These are phyloP conservation scores for Lasiodiplodia gonubiensis DNA, from an alignment of 2,329 filamentous ascomycete species.

Conservation along the genomic window DNA sequence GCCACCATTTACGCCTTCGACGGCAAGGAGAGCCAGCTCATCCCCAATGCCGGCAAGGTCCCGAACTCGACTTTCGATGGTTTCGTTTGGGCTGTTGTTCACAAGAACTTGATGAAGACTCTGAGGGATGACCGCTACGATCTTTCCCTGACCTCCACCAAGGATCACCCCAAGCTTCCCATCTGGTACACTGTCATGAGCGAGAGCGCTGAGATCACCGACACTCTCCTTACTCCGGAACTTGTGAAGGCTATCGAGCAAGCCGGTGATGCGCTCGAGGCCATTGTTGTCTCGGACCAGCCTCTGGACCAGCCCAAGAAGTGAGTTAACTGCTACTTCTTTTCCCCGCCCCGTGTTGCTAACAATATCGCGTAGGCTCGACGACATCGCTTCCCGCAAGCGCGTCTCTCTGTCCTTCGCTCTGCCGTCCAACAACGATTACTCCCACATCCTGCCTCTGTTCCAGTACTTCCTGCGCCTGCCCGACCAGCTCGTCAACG, in stretches of 20 bases:
- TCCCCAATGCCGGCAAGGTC: slow-evolving; percentile 65
- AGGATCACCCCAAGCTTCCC: slow-evolving; percentile 89
- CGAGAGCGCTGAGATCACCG: slow-evolving; percentile 93
- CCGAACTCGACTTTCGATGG: slow-evolving; percentile 74
- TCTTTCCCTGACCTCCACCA: slow-evolving; percentile 87
- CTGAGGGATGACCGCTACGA: slow-evolving; percentile 94
- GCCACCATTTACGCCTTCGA: slow-evolving; percentile 87
- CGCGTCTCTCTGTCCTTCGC: slow-evolving; percentile 78
- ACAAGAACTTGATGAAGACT: slow-evolving; percentile 92
- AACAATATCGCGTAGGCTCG: slow-evolving; percentile 61
- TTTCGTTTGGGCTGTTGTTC: slow-evolving; percentile 93
- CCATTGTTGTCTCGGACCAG: slow-evolving; percentile 88
- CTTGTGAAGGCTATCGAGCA: slow-evolving; percentile 78
- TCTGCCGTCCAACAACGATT: slow-evolving; percentile 59
- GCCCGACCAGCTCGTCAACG: slow-evolving; percentile 77
- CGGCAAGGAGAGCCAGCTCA: slow-evolving; percentile 81
- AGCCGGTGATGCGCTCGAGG: slow-evolving; percentile 78
- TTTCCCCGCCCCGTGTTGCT: not conserved
- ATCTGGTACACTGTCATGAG: slow-evolving; percentile 93
- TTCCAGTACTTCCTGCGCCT: slow-evolving; percentile 83
- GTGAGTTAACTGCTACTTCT: slow-evolving; percentile 59
- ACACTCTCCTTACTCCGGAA: slow-evolving; percentile 84
- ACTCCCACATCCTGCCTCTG: slow-evolving; percentile 69
- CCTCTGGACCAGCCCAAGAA: slow-evolving; percentile 83
- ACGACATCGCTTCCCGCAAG: slow-evolving; percentile 85